Base-by-base conservation (phyloP, 257 asterid species). In the Craterostigma plantagineum region DNA sequence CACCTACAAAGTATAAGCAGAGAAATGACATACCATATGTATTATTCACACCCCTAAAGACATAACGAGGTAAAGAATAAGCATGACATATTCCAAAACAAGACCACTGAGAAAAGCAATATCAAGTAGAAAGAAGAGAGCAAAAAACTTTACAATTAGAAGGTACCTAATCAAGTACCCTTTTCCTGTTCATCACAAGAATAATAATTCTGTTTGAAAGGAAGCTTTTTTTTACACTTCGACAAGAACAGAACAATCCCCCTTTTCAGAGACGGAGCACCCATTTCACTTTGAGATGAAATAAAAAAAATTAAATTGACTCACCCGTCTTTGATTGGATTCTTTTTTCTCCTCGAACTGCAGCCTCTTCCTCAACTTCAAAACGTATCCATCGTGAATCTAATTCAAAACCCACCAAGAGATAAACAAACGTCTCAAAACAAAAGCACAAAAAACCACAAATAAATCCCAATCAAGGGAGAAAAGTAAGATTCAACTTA, bases 301-400 rank as follows among this genome's bases (percentile, higher is more conserved):
- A 38, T 9, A 12, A 4, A 4, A 38, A 38, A 5, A 38, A 38
- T 4, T 9, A 38, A 11, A 7, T 15, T n/a, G n/a, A n/a, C 11
- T 35, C 63, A 87, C 97, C 94, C 90, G 63, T 65, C 72, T 77
- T 61, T 70, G 97, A 52, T 70, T 66, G 33, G 95, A 63, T 14
- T 74, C 78, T 60, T 65, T 76, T 56, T 63, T 79, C 60, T 74
- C 97, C 72, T 87, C 95, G 54, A 67, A 79, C 63, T 73, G 81
- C 62, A 87, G 51, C 59, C 59, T 71, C 79, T 62, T 87, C 52
- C 67, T 76, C 79, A 87, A 74, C 66, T 68, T 82, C 56, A 56
- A 46, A 42, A 62, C 80, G 64, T 81, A 87, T 33, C 63, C 64
- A 50, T 78, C 93, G 54, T 87, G 93, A 55, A 81, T 82, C 97